Conservation (phyloP, 305 asterid species). For the Coffea humblotiana region DNA sequence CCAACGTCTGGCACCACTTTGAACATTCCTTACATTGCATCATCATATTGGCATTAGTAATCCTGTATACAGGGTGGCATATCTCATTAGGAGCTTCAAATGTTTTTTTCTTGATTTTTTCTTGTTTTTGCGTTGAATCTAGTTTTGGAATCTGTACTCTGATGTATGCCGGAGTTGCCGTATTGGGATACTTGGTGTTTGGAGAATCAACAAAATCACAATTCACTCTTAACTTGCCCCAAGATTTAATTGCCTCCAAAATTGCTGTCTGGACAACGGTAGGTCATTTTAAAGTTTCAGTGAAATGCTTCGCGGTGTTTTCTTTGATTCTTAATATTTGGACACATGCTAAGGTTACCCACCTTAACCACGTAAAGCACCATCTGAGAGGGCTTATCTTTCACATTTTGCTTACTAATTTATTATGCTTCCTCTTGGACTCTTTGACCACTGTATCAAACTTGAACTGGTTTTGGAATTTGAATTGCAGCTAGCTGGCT, state of each 20-base stretch:
- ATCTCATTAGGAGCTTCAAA: background rate
- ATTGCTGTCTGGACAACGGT: conserved; percentile 95
- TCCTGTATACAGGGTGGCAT: background rate
- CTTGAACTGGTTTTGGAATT: background rate
- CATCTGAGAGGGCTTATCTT: conserved; percentile 4
- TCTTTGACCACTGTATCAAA: background rate
- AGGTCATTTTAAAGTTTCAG: conserved; percentile 21
- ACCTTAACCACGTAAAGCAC: background rate
- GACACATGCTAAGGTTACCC: background rate
- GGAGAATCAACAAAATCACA: conserved; percentile 79
- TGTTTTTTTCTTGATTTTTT: background rate
- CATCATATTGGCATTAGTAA: background rate
- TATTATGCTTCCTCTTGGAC: background rate
- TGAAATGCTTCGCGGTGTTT: background rate
- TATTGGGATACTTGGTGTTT: conserved; percentile 75
- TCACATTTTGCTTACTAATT: background rate
- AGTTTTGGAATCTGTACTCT: conserved; percentile 75
- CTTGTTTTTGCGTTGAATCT: conserved; percentile 19
- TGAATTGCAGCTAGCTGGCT: background rate
- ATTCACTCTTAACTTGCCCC: conserved; percentile 90
- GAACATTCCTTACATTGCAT: background rate
- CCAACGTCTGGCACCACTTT: background rate
- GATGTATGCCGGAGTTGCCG: conserved; percentile 72
- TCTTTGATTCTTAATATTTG: background rate
- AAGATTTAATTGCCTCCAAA: conserved; percentile 70